These are phyloP conservation scores for Leishmania major DNA, from an alignment of 208 protist genomes.

Conservation along the genomic window DNA sequence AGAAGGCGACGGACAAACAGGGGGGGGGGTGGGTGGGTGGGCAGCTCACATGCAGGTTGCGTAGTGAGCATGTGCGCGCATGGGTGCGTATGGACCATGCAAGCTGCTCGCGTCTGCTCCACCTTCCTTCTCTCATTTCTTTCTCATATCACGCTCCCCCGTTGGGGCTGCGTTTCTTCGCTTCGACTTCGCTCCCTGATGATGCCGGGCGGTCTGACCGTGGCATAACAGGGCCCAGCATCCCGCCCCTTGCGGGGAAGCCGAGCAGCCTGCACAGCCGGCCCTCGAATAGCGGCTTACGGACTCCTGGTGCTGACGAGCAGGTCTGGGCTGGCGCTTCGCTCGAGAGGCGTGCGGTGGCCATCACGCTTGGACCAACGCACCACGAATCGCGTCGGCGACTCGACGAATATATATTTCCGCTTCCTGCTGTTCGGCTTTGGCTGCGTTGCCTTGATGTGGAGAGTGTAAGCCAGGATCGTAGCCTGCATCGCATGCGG, in stretches of 20 bases:
- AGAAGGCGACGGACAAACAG: neutral
- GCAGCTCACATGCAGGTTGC: neutral
- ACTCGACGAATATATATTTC: neutral
- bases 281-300: neutral
- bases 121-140: neutral
- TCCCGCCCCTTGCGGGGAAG: neutral
- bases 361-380: neutral
- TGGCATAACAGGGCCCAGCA: neutral
- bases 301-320: neutral
- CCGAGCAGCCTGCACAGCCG: neutral
- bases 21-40: neutral
- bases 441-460: neutral
- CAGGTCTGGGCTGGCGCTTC: neutral
- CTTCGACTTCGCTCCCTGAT: neutral
- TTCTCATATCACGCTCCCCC: neutral
- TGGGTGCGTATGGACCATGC: neutral
- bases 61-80: neutral
- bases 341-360: neutral
- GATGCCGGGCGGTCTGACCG: neutral
- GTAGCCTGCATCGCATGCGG: neutral
- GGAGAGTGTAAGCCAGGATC: neutral
- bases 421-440: neutral
- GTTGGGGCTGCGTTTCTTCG: neutral
- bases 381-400: neutral
- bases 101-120: neutral